Percentiles rank a stretch among this genome's conserved stretches.
These are phyloP conservation scores for Heliamphora pulchella DNA, from an alignment of 179 eudicot species.

Conservation along the genomic window DNA sequence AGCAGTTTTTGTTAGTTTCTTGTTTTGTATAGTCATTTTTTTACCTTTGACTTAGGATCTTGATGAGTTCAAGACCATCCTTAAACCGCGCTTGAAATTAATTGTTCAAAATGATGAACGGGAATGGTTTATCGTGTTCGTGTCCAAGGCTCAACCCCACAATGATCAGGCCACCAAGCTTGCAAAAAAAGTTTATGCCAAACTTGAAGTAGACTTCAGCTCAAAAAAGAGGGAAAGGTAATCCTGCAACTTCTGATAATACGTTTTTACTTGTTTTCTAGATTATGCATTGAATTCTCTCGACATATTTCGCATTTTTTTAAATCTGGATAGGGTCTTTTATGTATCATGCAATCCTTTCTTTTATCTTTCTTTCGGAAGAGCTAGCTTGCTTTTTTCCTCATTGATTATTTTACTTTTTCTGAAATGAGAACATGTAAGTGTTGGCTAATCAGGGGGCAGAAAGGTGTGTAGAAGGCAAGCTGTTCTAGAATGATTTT, in stretches of 20 bases:
- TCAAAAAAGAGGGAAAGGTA: slow-evolving; percentile 96
- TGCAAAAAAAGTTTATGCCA: slow-evolving; percentile 91
- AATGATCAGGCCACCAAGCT: slow-evolving; percentile 85
- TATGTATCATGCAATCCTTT: background rate
- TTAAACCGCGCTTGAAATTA: slow-evolving; percentile 84
- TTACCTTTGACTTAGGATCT: slow-evolving; percentile 54
- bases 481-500: background rate
- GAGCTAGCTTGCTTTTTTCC: background rate
- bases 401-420: background rate
- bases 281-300: background rate
- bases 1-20: background rate
- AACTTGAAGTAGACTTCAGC: slow-evolving; percentile 92
- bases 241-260: slow-evolving; percentile 12
- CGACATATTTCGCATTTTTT: background rate
- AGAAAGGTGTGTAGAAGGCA: background rate
- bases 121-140: slow-evolving; percentile 95
- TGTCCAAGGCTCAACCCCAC: slow-evolving; percentile 79
- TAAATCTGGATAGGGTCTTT: background rate
- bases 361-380: background rate
- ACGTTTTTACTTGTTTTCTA: background rate
- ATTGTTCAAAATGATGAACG: slow-evolving; percentile 87
- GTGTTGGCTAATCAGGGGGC: background rate
- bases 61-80: slow-evolving; percentile 89
- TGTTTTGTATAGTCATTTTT: background rate
- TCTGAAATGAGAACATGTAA: background rate